A percentile compares a stretch with the other conserved stretches of the same genome.
phyloP scores from a whole-genome alignment of 352 stramenopile genomes.

The Pythium brachiatum region DNA sequence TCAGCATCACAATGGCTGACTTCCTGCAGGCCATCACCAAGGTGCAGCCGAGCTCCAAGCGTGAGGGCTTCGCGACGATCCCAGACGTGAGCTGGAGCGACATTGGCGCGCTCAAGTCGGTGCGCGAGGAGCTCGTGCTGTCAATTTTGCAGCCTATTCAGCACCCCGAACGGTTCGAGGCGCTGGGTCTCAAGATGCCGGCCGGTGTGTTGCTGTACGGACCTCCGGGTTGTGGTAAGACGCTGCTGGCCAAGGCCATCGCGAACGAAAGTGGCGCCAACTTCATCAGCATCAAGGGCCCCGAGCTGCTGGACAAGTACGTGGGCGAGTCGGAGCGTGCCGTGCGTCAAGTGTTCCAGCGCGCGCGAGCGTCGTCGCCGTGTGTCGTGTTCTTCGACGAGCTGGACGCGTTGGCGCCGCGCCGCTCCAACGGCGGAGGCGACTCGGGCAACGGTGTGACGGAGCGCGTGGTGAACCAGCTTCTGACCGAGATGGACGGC shows the following conservation, averaged over 20 bases:
- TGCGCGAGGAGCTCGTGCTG: slow-evolving; percentile 95
- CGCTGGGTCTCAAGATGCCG: slow-evolving; percentile 95
- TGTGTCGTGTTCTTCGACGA: slow-evolving; percentile 99
- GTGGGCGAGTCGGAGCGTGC: slow-evolving; percentile 97
- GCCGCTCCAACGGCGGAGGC: slow-evolving; percentile 68
- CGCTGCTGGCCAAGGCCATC: slow-evolving; percentile 98
- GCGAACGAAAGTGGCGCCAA: slow-evolving; percentile 98
- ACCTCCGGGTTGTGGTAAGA: slow-evolving; percentile 98
- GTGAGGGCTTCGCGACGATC: slow-evolving; percentile 98
- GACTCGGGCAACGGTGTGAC: slow-evolving; percentile 90
- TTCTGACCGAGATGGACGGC: slow-evolving; percentile 99
- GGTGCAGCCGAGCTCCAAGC: slow-evolving; percentile 97
- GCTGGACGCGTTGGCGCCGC: slow-evolving; percentile 96
- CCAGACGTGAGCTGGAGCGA: slow-evolving; percentile 98
- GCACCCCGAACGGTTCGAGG: slow-evolving; percentile 93
- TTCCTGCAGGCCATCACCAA: slow-evolving; percentile 95
- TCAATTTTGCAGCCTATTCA: slow-evolving; percentile 97
- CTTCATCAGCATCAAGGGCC: slow-evolving; percentile 99
- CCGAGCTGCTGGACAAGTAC: slow-evolving; percentile 99
- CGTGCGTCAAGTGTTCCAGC: slow-evolving; percentile 96
- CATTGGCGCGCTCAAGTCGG: slow-evolving; percentile 91
- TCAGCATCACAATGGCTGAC: slow-evolving; percentile 96
- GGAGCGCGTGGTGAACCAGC: slow-evolving; percentile 96
- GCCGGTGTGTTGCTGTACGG: slow-evolving; percentile 98
- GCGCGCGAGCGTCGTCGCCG: slow-evolving; percentile 95